Evolutionary conservation across 352 stramenopile species (phyloP), one percentile per base, ranked within the genome.

Genomic region (Globisporangium iwayamae): DNA sequence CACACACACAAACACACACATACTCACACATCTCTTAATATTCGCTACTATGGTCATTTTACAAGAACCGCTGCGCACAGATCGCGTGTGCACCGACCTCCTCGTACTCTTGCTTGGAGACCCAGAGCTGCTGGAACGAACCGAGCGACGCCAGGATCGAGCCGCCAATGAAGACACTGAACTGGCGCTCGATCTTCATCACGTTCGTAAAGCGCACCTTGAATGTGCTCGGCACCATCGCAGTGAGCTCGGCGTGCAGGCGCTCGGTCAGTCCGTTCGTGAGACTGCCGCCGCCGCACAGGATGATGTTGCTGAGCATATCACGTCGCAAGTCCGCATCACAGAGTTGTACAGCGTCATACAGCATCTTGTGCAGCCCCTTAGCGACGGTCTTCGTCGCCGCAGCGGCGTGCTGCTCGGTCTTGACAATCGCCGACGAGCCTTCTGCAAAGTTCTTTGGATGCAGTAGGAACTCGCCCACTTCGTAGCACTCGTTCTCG

Each of bases 81-180:
- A 96, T 69, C 18, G 79, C 71, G 39, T 85, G 70, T 13, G 80
- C 81, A 43, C 88, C 88, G 32, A 83, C 67, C 67, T 96, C 88
- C 8, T 96, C 87, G 62, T 83, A 96, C 68, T 96, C 88, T 60
- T 72, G 72, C 65, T 89, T 90, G 25, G 88, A 94, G 64, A 96
- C 75, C 88, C 88, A 96, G 2, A 96, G 70, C 55, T 95, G 87
- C 75, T 96, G 86, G 68, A 96, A 96, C 5, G 87, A 94, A 8
- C 86, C 86, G 38, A 96, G 75, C 55, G 85, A 94, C 41, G 88
- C 88, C 30, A 96, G 73, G 58, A 96, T 94, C 54, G 83, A 94
- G 20, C 85, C 88, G 32, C 88, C 88, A 56, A 95, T 96, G 73
- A 94, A 96, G 59, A 83, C 81, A 53, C 85, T 96, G 51, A 95